Evolutionary conservation across 2,329 filamentous ascomycete species (phyloP).

Genomic region (Diaporthe caulivora): DNA sequence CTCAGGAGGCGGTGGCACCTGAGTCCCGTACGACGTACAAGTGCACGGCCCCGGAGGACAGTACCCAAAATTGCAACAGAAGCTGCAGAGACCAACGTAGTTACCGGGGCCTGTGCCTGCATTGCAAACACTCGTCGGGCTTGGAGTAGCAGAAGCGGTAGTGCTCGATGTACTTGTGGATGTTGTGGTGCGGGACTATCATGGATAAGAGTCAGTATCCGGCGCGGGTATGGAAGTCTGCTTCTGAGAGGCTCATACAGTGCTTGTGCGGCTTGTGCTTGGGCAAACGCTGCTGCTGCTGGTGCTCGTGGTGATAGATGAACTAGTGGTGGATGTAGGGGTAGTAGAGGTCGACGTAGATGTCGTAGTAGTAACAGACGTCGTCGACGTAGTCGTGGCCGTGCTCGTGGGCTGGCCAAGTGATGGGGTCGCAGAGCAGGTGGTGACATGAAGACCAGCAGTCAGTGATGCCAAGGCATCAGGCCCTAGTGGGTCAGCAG

Average conservation of each 20-base stretch:
- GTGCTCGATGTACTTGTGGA: neutral
- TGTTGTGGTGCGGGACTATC: neutral
- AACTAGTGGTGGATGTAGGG: neutral
- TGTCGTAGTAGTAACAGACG: conserved; percentile 3
- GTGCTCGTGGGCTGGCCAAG: conserved; percentile 32
- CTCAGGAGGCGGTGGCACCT: conserved; percentile 21
- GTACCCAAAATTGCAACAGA: conserved; percentile 40
- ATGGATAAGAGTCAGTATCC: neutral
- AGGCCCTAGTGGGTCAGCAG: conserved; percentile 51
- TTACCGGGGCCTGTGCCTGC: conserved; percentile 34
- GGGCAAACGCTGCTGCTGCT: neutral
- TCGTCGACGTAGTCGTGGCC: conserved; percentile 42
- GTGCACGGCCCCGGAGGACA: conserved; percentile 41
- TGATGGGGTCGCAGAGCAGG: conserved; percentile 43
- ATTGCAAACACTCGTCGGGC: neutral
- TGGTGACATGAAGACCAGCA: conserved; percentile 47
- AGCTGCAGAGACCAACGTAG: conserved; percentile 40
- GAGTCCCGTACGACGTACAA: conserved; percentile 37
- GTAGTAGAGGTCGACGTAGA: neutral
- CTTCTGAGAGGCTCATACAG: neutral
- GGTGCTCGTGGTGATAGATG: neutral
- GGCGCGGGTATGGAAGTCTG: neutral
- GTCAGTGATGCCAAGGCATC: conserved; percentile 48
- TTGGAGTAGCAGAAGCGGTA: neutral
- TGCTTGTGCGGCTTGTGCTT: neutral